Evolutionary conservation across 768 basidiomycete genomes (phyloP), one percentile per base, ranked within the genome.

Genomic region (Calocera cornea): DNA sequence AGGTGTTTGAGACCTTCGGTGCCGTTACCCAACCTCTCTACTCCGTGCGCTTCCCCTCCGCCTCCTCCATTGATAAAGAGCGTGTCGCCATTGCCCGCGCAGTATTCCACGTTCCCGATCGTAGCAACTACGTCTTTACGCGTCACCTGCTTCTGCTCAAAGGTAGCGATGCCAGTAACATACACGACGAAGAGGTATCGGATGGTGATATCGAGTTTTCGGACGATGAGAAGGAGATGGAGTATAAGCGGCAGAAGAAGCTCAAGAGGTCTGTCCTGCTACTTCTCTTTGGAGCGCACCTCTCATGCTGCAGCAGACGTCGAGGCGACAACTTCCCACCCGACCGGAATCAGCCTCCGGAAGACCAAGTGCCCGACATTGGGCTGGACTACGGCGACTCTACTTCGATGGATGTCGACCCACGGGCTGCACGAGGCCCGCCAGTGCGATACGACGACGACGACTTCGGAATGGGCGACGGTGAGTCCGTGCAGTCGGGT

Each of bases 1-100:
- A 95, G 92, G 81, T 97, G 65, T 90, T 88, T 74, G 95, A 98
- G 78, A 97, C 95, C 0, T 98, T 98, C 77, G 95, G 95, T 11
- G 93, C 95, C 1, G 92, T 95, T 10, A 82, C 84, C 22, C 87
- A 90, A 68, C 95, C 95, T 5, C 79, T 95, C 67, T 98, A 98
- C 74, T 89, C 92, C 72, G 81, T 97, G 70, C 87, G 86, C 72
- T 92, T 95, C 76, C 88, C 82, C 71, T 79, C 84, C 38, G 74
- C 80, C 1, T 87, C 85, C 71, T 84, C 88, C 2, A 75, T 90
- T 49, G 81, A 89, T 73, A 73, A 78, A 14, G 79, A 83, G 66
- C 83, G 82, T 72, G 80, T 88, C 44, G 76, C 76, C 66, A 69
- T 84, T 19, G 82, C 82, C 29, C 83, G 85, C 33, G 80, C 85